phyloP scores from a whole-genome alignment of 129 eudicot species.

The Mikania micrantha region DNA sequence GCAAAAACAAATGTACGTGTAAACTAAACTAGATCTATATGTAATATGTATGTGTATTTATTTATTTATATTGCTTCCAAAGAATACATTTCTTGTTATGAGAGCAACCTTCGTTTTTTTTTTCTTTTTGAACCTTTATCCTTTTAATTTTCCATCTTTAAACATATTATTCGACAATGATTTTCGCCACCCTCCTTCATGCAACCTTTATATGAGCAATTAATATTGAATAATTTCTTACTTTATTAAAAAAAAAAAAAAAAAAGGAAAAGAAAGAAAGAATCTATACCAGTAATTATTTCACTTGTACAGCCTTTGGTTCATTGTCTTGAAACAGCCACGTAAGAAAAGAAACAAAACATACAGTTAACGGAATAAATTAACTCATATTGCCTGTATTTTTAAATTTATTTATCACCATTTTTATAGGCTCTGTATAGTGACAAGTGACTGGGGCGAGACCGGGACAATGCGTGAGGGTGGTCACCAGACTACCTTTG shows the following conservation, averaged over 20 bases:
- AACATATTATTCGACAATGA: slow-evolving; percentile 40
- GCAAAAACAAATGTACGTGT: no score
- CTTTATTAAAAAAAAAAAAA: background rate
- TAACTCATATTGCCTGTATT: background rate
- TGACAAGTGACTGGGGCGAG: no score
- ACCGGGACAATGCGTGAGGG: no score
- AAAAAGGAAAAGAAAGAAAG: slow-evolving; percentile 3
- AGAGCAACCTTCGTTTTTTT: slow-evolving; percentile 33
- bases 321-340: slow-evolving; percentile 29
- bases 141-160: slow-evolving; percentile 9
- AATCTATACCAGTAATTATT: slow-evolving; percentile 37
- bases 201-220: slow-evolving; percentile 25
- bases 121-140: slow-evolving; percentile 8
- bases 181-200: slow-evolving; percentile 34
- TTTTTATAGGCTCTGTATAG: no score
- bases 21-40: no score
- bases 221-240: slow-evolving; percentile 26
- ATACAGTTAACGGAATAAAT: background rate
- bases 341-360: slow-evolving; percentile 13
- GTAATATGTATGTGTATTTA: no score
- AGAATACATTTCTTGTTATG: slow-evolving; percentile 46
- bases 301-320: slow-evolving; percentile 30
- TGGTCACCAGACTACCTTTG: no score
- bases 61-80: no score
- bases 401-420: background rate